Percentiles rank a stretch among this genome's conserved stretches.
These are phyloP conservation scores for Drechslerella dactyloides DNA, from an alignment of 2,329 filamentous ascomycete species.

Conservation along the genomic window DNA sequence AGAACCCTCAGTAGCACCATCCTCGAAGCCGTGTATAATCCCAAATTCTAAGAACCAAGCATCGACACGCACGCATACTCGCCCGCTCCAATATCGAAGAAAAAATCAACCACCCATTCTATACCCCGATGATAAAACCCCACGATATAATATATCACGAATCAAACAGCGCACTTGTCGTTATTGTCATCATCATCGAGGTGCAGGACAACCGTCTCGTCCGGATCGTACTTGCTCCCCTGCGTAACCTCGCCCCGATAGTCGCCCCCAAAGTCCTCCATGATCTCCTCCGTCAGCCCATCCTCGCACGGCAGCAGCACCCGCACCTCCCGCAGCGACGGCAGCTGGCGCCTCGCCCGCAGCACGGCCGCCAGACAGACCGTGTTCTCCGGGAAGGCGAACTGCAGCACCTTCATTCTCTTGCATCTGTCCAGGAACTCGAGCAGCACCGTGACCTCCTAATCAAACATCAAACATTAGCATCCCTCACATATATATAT, in stretches of 20 bases:
- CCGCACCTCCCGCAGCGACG: background rate
- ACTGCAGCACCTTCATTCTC: background rate
- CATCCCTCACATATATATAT: background rate
- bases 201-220: background rate
- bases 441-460: constrained; percentile 1
- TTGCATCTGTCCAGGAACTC: background rate
- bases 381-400: background rate
- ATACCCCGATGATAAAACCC: too few species aligned
- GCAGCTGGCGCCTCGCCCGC: background rate
- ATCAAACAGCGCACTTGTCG: too few species aligned
- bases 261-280: background rate
- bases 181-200: background rate
- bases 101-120: too few species aligned
- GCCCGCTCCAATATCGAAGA: too few species aligned
- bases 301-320: background rate
- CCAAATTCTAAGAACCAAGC: too few species aligned
- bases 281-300: background rate
- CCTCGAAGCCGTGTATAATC: too few species aligned
- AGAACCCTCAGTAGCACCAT: too few species aligned
- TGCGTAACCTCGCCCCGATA: background rate
- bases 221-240: background rate
- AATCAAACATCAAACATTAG: background rate
- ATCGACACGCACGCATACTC: too few species aligned
- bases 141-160: too few species aligned
- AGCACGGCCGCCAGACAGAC: background rate